Evolutionary conservation across 352 stramenopile species (phyloP), one percentile per base, ranked within the genome.

Genomic region (Phytophthora pluvialis): DNA sequence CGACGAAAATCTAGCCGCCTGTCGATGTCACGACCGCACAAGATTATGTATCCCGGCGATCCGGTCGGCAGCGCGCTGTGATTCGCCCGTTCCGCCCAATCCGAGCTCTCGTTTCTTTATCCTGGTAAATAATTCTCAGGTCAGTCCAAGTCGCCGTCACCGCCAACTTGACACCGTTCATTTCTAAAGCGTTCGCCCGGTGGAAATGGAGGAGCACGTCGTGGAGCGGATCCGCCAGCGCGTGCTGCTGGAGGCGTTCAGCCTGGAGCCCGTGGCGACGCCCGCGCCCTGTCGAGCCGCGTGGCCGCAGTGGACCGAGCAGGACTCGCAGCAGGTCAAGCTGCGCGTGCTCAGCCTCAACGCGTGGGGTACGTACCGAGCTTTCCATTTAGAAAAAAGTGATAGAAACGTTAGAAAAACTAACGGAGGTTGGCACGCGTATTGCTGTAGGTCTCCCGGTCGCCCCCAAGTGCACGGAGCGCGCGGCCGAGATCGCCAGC

Each of bases 301-400:
- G 4, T 83, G 68, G 67, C 73, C 73, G 5, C 42, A 57, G 35
- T 83, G 70, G 57, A 66, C 54, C 11, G 38, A 48, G 42, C 47
- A 48, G n/a, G 60, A 67, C 49, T 60, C 53, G 40, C 55, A 63
- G 21, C 50, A 72, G 9, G 60, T 83, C 25, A 47, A 53, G 6
- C 76, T 94, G 28, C 83, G 86, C 29, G 70, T 94, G 31, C 75
- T 94, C 12, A 91, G 80, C 35, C 70, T 94, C 25, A 94, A 92
- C 44, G 83, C 83, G 3, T 94, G 86, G 86, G 86, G 83, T 91
- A 61, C 18, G 52, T 63, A 9, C 10, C 28, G 51, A 56, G 4
- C 8, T 43, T 52, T 12, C n/a, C 12, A 46, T 43, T 32, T 43
- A 42, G 42, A 42, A 43, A 46, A 46, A 50, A 16, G 13, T 59